These are phyloP conservation scores for Heterobasidion annosum DNA, from an alignment of 1,284 basidiomycete species.

Conservation along the genomic window DNA sequence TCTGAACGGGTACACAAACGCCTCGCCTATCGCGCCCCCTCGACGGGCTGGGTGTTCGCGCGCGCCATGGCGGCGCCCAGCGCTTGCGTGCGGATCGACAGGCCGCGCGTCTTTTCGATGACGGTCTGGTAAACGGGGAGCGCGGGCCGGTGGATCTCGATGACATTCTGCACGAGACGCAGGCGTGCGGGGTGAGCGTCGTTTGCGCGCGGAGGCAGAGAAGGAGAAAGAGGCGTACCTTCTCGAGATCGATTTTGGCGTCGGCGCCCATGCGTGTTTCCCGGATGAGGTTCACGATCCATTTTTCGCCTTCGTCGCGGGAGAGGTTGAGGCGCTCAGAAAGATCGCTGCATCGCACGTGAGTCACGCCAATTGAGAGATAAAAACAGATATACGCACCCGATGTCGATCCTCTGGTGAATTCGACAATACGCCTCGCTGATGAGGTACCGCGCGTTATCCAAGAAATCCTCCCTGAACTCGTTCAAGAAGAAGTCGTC, in stretches of 20 bases:
- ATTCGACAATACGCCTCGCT: slow-evolving; percentile 98
- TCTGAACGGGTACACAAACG: too few relatives aligned
- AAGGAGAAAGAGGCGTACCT: slow-evolving; percentile 34
- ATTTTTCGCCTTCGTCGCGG: slow-evolving; percentile 93
- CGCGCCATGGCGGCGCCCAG: slow-evolving; percentile 79
- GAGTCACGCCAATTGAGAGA: background rate
- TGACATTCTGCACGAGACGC: slow-evolving; percentile 65
- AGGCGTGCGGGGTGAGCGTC: background rate
- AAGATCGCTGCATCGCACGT: slow-evolving; percentile 54
- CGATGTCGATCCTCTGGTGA: slow-evolving; percentile 94
- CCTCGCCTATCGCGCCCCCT: slow-evolving; percentile 9
- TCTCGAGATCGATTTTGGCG: slow-evolving; percentile 95
- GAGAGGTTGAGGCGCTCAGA: slow-evolving; percentile 90
- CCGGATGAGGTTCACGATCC: slow-evolving; percentile 97
- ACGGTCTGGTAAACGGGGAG: slow-evolving; percentile 90
- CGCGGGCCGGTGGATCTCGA: slow-evolving; percentile 88
- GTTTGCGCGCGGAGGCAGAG: background rate
- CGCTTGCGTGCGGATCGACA: slow-evolving; percentile 87
- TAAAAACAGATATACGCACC: slow-evolving; percentile 36
- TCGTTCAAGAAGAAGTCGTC: slow-evolving; percentile 94
- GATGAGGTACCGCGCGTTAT: slow-evolving; percentile 92
- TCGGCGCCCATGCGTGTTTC: slow-evolving; percentile 94
- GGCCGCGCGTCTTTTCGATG: slow-evolving; percentile 92
- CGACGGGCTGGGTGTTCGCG: slow-evolving; percentile 22
- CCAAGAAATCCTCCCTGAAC: slow-evolving; percentile 89